phyloP scores from a whole-genome alignment of 2,329 filamentous ascomycete genomes.

The Fusarium pseudocircinatum region DNA sequence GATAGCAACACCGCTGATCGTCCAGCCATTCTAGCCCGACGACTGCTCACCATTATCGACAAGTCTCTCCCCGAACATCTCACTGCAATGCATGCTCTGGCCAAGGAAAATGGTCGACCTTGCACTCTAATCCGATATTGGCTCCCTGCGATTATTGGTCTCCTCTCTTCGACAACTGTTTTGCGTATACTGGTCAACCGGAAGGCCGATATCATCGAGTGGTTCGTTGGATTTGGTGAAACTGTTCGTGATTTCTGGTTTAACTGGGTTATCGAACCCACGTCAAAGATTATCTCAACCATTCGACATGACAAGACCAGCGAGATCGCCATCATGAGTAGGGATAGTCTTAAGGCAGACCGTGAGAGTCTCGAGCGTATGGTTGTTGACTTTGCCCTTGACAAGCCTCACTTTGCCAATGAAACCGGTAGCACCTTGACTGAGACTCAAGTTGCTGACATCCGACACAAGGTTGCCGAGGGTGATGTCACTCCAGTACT shows the following conservation, averaged over 20 bases:
- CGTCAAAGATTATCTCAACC: slow-evolving; percentile 84
- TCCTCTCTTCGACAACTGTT: slow-evolving; percentile 89
- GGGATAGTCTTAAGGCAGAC: slow-evolving; percentile 88
- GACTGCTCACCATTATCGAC: slow-evolving; percentile 75
- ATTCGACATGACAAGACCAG: slow-evolving; percentile 93
- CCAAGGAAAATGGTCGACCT: slow-evolving; percentile 77
- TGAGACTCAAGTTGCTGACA: slow-evolving; percentile 75
- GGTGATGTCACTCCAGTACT: slow-evolving; percentile 94
- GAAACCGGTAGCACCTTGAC: slow-evolving; percentile 61
- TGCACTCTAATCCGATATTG: slow-evolving; percentile 84
- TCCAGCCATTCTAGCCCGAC: slow-evolving; percentile 70
- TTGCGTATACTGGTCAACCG: slow-evolving; percentile 79
- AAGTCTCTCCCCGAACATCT: slow-evolving; percentile 75
- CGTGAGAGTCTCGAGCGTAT: slow-evolving; percentile 93
- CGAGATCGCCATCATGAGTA: slow-evolving; percentile 97
- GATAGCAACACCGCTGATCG: slow-evolving; percentile 56
- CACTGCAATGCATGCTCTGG: slow-evolving; percentile 62
- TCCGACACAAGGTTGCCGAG: slow-evolving; percentile 83
- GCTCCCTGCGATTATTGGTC: slow-evolving; percentile 76
- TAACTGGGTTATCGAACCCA: slow-evolving; percentile 94
- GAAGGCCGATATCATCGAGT: slow-evolving; percentile 79
- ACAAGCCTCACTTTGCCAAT: slow-evolving; percentile 74
- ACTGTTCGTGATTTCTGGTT: slow-evolving; percentile 91
- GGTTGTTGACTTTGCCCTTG: slow-evolving; percentile 94
- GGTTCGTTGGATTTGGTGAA: slow-evolving; percentile 80